Evolutionary conservation across 768 basidiomycete genomes (phyloP), one percentile per base, ranked within the genome.

Genomic region (Mycena pura): DNA sequence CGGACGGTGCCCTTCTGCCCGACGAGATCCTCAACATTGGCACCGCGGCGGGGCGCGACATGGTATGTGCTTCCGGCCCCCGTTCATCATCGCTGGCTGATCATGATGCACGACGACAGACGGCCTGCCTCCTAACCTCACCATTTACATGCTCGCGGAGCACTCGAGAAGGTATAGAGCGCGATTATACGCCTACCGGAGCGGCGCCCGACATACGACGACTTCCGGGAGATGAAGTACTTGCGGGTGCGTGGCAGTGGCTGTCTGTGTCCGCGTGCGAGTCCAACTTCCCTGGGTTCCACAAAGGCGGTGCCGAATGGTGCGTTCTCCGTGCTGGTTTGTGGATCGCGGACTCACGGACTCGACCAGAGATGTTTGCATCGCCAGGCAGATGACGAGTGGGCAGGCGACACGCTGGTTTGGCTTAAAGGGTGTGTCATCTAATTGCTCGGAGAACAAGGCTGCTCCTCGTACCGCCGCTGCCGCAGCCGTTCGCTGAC

Each of bases 161-260:
- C 77, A 86, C 63, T 82, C 0, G 49, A 64, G 5, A 76, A 77
- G 7, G 79, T 89, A 11, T 80, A 84, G 14, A 72, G 78, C 25
- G 87, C 88, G 66, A 78, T 88, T n/a, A 54, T 82, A 3, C 70
- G 72, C 10, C 72, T 74, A 13, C 68, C 74, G 6, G 72, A 66
- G 3, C 69, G 76, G 11, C 61, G 77, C 3, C 86, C 86, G 0
- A 82, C 84, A 1, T 83, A 82, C 63, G 85, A 86, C 36, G 80
- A 85, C 45, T 77, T 88, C 61, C 75, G 82, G 34, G 78, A 80
- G 13, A 82, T 87, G 84, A 85, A 84, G 58, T 89, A 83, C 64
- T 70, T 87, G 58, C 70, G 84, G 36, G 86, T 85, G 5, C 78
- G 86, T 55, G 77, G 85, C 48, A 85, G 86, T 68, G 80, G 77